phyloP scores from a whole-genome alignment of 139 green algal species.

The Tetradesmus obliquus region DNA sequence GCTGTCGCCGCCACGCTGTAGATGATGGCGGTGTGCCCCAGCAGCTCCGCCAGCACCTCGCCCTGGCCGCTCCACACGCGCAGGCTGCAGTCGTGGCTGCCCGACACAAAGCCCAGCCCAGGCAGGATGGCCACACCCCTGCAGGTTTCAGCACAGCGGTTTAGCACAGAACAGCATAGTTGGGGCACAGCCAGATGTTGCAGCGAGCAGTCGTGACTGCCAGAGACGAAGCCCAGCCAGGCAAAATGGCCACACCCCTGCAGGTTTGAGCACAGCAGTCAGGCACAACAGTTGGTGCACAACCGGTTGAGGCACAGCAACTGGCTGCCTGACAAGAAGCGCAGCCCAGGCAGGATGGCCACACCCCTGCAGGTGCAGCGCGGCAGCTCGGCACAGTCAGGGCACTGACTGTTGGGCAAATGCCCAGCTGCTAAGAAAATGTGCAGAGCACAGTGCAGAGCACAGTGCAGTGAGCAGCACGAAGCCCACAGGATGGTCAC shows the following conservation, averaged over 20 bases:
- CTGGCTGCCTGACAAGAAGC: neutral
- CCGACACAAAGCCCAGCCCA: conserved; percentile 89
- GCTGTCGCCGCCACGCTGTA: conserved; percentile 73
- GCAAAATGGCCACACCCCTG: conserved; percentile 59
- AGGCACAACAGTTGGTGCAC: no score
- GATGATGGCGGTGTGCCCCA: conserved; percentile 91
- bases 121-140: conserved; percentile 64
- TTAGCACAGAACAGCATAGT: neutral
- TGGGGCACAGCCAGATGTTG: neutral
- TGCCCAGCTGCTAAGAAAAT: no score
- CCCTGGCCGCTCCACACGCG: conserved; percentile 49
- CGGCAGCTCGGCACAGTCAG: neutral
- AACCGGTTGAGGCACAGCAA: no score
- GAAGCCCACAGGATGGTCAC: no score
- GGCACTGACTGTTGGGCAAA: no score
- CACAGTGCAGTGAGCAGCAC: no score
- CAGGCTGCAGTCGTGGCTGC: conserved; percentile 90
- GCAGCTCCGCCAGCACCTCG: conserved; percentile 70
- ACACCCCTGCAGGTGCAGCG: neutral
- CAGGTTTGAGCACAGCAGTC: neutral
- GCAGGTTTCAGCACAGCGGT: neutral
- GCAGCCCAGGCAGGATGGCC: neutral
- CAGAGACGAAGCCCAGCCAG: conserved; percentile 89
- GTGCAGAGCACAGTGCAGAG: no score
- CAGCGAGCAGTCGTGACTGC: conserved; percentile 87